Conservation (phyloP, 331 rosid species). For the Cydonia oblonga region DNA sequence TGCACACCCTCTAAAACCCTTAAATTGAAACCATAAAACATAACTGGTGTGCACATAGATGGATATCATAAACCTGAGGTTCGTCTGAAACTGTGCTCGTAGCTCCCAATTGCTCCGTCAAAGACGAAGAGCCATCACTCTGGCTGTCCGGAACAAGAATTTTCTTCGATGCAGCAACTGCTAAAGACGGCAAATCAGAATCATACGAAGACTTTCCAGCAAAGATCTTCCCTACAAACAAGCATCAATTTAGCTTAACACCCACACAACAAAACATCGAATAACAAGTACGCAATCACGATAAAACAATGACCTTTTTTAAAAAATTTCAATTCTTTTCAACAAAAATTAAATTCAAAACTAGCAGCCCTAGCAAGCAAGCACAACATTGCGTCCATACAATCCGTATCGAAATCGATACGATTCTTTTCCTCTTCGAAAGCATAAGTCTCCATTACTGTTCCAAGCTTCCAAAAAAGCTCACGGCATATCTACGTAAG, state of each 20-base stretch:
- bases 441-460: too few relatives aligned
- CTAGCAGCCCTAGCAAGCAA: too few relatives aligned
- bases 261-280: background rate
- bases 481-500: background rate
- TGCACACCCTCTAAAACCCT: background rate
- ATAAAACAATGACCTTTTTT: too few relatives aligned
- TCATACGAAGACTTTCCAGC: constrained; percentile 41
- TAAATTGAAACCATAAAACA: background rate
- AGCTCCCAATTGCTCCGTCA: constrained; percentile 40
- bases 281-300: background rate
- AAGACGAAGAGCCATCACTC: constrained; percentile 38
- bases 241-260: constrained; percentile 16
- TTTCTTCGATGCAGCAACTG: constrained; percentile 52
- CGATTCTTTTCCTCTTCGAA: too few relatives aligned
- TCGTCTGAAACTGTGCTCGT: constrained; percentile 35
- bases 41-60: background rate
- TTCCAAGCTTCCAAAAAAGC: background rate
- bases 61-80: constrained; percentile 39
- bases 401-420: too few relatives aligned
- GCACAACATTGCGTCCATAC: too few relatives aligned
- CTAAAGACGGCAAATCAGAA: constrained; percentile 48
- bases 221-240: constrained; percentile 49
- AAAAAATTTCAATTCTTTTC: background rate
- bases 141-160: constrained; percentile 53
- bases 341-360: background rate